Evolutionary conservation across 441 rosid genomes (phyloP), one percentile per base, ranked within the genome.

Genomic region (Mallotus japonicus): DNA sequence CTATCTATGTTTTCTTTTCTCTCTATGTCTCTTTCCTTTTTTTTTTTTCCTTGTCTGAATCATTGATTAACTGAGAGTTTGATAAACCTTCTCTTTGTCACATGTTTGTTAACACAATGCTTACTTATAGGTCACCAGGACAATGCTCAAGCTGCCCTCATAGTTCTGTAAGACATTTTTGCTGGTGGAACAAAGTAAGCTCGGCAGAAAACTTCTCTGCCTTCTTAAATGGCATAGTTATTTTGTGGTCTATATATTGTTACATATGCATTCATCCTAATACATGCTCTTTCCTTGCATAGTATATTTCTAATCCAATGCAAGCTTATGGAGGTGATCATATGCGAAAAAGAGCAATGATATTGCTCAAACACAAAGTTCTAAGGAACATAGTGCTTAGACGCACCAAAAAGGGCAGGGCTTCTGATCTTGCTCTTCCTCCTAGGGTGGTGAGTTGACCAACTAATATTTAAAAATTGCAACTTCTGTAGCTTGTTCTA

Each of bases 161-260:
- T 81, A 89, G 78, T 76, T 75, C 89, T 19, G 93, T 89, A 63
- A 89, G 99, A 77, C 99, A 95, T 80, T 95, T 95, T 77, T 95
- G 98, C 82, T 95, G 99, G 99, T 95, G 98, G 99, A 93, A 95
- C 84, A 91, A 85, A 86, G 99, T 95, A 71, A 89, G 87, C 77
- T 69, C 47, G 72, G 67, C 65, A 17, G 60, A 17, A 54, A 34
- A 8, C 71, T 72, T 20, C 67, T 20, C 69, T 20, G 17, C 14
- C 54, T 46, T 70, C 17, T 32, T 49, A 73, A 66, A 42, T 77
- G 15, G 59, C 57, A 20, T 20, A 47, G 20, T 0, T 51, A 24
- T 73, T 65, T 73, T 57, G 28, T 40, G 20, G 71, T 20, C n/a
- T 12, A 47, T 50, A 17, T 70, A 17, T 17, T 46, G 53, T 72